Evolutionary conservation across 139 green algal genomes (phyloP), one percentile per base, ranked within the genome.

Genomic region (Chlorella sp.): DNA sequence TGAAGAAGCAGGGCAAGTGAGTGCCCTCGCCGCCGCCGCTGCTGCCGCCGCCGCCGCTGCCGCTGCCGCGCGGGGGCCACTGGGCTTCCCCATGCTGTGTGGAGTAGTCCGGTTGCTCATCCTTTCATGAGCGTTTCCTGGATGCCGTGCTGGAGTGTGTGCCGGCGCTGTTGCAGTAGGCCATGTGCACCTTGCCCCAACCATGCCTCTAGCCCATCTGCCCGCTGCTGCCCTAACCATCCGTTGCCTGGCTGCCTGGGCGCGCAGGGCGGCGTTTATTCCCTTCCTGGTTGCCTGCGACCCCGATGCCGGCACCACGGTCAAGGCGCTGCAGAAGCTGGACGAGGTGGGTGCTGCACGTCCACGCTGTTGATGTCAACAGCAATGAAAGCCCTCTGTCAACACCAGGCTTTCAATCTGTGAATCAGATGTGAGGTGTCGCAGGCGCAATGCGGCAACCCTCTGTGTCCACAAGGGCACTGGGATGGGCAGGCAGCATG

Each of bases 281-380:
- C 97, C 97, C 37, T 99, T 99, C 95, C 93, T 99, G 78, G 91
- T 95, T 34, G 98, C 97, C n/a, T 97, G 98, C 26, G 98, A 99
- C 85, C 98, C 98, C 4, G 94, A 98, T 93, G 92, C 99, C 21
- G 94, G 95, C 0, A 99, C 96, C 34, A 99, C 98, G 24, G 93
- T 94, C 9, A 79, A 93, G 30, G 98, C 97, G 28, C 66, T 99
- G 4, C 84, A 93, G 82, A 91, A 88, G 71, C 91, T 99, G 57
- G 95, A 98, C 57, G 81, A 89, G 30, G 77, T 88, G 57, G 85
- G 79, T 42, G 32, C 28, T 57, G 48, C 48, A 5, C 9, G 48
- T n/a, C n/a, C n/a, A n/a, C n/a, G n/a, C n/a, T n/a, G n/a, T n/a
- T n/a, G n/a, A n/a, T n/a, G n/a, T n/a, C n/a, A n/a, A n/a, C n/a